Evolutionary conservation across 2,329 filamentous ascomycete genomes (phyloP).

Genomic region (Nothomitra cinnamomea): DNA sequence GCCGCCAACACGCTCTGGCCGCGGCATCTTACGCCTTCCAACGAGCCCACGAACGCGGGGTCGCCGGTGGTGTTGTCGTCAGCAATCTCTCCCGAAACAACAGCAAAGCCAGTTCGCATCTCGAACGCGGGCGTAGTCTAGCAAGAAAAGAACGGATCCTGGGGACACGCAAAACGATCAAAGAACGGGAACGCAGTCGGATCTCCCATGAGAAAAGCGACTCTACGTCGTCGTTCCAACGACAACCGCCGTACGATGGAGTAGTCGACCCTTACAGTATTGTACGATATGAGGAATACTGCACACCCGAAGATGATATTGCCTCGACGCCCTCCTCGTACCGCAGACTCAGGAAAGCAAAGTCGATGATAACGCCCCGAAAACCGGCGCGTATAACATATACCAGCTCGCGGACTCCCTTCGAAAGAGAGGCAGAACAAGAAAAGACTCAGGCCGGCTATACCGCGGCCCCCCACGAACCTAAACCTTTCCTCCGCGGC

Average conservation of each 20-base stretch:
- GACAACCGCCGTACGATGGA: conserved; percentile 18
- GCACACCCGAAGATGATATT: conserved; percentile 31
- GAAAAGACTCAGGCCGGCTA: too few species aligned
- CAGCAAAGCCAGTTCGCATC: conserved; percentile 18
- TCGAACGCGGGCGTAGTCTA: conserved; percentile 20
- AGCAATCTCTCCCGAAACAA: not conserved
- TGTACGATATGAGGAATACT: conserved; percentile 26
- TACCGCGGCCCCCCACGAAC: too few species aligned
- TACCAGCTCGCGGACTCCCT: not conserved
- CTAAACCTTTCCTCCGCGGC: conserved; percentile 21
- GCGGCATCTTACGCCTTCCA: conserved; percentile 45
- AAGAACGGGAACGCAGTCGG: not conserved
- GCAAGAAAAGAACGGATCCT: conserved; percentile 35
- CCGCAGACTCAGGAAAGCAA: conserved; percentile 35
- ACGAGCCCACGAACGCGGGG: conserved; percentile 27
- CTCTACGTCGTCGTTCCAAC: conserved; percentile 9
- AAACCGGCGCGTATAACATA: not conserved
- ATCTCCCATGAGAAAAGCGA: not conserved
- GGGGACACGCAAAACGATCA: conserved; percentile 3
- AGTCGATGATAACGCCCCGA: conserved; percentile 31
- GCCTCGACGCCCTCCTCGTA: conserved; percentile 32
- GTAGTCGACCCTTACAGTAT: conserved; percentile 16
- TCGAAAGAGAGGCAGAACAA: too few species aligned
- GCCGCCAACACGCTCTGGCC: conserved; percentile 41
- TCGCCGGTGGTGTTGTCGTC: not conserved